Evolutionary conservation across 176 grass and related monocot species (phyloP), one percentile per base, ranked within the genome.

Genomic region (Carex parvula): DNA sequence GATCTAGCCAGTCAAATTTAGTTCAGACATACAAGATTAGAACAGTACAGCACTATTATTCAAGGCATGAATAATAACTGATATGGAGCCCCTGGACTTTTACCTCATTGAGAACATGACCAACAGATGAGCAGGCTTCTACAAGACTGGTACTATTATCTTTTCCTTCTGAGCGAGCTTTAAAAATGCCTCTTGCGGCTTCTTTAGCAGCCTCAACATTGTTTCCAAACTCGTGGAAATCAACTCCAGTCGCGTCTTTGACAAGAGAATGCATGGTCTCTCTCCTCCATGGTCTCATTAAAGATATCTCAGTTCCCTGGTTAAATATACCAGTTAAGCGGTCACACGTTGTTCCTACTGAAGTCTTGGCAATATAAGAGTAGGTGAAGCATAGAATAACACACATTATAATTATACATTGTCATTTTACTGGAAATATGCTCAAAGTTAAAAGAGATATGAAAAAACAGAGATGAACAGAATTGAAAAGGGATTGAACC

Each of bases 231-330:
- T 90, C 86, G 55, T 81, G 89, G 71, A 99, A 95, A 83, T 95
- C 96, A 62, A 95, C 69, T 85, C 85, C 96, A 85, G 96, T 90
- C 70, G 86, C 91, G 87, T 99, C 88, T 89, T 93, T 90, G 26
- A 99, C 96, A 88, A 99, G 96, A 84, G 89, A 89, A 90, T 99
- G 96, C 96, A 99, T 95, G 71, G 93, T 95, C 74, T 90, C 91
- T 84, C 93, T 95, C 77, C 91, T 93, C 96, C 96, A 99, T 89
- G 96, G 96, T 64, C 87, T 90, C 89, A 86, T 85, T 8, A 99
- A 83, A 68, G 91, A 99, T 83, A 99, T 99, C 80, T 92, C 87
- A 89, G 88, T 92, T 86, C 96, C 96, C 96, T 99, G 56, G 76
- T 67, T 56, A n/a, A 52, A 77, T 11, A 65, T 76, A 66, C 21